phyloP scores from a whole-genome alignment of 345 rosid species.

The Dipteronia dyeriana region DNA sequence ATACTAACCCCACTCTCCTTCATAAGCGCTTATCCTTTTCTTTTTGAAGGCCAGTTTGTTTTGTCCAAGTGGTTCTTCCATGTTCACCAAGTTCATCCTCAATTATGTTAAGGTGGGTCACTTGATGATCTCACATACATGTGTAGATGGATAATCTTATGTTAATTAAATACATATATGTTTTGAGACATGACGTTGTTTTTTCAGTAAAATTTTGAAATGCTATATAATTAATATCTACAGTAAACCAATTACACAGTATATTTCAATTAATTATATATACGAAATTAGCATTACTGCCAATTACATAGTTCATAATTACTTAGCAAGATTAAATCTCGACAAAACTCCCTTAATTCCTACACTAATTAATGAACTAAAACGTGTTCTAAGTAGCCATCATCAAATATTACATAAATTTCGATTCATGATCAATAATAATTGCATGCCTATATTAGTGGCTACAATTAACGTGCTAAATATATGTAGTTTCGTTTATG shows the following conservation, averaged over 20 bases:
- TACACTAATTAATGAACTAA: too few relatives aligned
- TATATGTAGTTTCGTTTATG: neutral
- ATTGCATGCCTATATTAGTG: too few relatives aligned
- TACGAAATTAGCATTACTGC: too few relatives aligned
- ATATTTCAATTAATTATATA: neutral
- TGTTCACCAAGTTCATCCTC: neutral
- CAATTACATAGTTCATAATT: too few relatives aligned
- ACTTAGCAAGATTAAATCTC: neutral
- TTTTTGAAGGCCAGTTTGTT: too few relatives aligned
- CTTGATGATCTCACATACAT: neutral
- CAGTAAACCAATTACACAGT: neutral
- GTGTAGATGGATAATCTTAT: neutral
- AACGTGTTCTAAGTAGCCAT: too few relatives aligned
- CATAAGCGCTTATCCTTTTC: too few relatives aligned
- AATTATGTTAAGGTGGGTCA: neutral
- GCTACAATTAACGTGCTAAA: too few relatives aligned
- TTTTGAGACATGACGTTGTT: neutral
- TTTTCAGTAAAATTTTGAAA: too few relatives aligned
- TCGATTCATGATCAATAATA: too few relatives aligned
- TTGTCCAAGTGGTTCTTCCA: neutral
- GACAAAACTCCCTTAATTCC: neutral
- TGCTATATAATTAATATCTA: neutral
- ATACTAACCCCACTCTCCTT: too few relatives aligned
- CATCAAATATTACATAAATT: too few relatives aligned
- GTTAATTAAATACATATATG: neutral